Evolutionary conservation across 2,329 filamentous ascomycete genomes (phyloP).

Genomic region (Calonectria naviculata): DNA sequence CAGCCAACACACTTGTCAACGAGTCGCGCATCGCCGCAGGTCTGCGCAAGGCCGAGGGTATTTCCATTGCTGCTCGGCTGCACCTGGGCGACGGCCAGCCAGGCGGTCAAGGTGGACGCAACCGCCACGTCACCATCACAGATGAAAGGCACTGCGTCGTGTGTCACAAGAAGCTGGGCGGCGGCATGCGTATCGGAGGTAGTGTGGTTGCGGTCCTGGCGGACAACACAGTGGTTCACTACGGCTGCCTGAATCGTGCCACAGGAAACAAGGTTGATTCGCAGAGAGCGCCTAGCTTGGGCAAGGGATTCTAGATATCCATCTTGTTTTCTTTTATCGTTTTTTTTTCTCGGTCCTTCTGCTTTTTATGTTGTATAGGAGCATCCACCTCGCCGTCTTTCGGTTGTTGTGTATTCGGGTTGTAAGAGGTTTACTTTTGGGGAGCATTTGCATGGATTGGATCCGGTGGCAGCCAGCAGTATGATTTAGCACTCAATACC

Average conservation of each 20-base stretch:
- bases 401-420: conserved; percentile 17
- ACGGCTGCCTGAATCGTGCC: conserved; percentile 76
- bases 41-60: conserved; percentile 81
- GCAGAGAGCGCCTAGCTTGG: conserved; percentile 48
- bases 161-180: conserved; percentile 92
- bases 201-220: conserved; percentile 92
- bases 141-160: conserved; percentile 93
- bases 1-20: conserved; percentile 84
- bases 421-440: conserved; percentile 15
- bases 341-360: conserved; percentile 15
- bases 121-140: conserved; percentile 79
- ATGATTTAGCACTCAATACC: conserved; percentile 43
- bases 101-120: conserved; percentile 63
- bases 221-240: conserved; percentile 84
- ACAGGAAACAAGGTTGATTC: conserved; percentile 49
- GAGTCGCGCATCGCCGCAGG: conserved; percentile 82
- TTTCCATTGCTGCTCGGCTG: conserved; percentile 79
- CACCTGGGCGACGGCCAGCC: conserved; percentile 76
- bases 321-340: conserved; percentile 20
- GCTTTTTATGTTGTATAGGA: conserved; percentile 15
- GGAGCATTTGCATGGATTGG: conserved; percentile 37
- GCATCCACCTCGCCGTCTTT: conserved; percentile 19
- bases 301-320: conserved; percentile 48
- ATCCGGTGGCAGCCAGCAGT: conserved; percentile 28
- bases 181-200: conserved; percentile 85